phyloP scores from a whole-genome alignment of 2,329 filamentous ascomycete genomes.

The Penicillium hesseltinei region DNA sequence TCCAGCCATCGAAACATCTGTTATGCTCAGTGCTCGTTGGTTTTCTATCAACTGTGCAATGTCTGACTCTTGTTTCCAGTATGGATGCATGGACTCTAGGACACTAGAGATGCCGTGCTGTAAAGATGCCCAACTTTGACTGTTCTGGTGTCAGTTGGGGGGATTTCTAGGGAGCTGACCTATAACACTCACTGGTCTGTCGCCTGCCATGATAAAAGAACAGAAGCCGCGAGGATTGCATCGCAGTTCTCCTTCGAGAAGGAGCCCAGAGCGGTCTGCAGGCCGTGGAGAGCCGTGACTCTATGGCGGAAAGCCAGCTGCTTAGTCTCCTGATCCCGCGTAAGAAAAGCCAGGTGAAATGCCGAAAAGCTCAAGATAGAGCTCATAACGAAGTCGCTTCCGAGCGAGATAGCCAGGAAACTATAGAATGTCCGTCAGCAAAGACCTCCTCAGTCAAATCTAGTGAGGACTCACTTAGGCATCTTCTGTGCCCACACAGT shows the following conservation, averaged over 20 bases:
- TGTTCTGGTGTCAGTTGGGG: conserved; percentile 42
- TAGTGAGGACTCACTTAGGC: conserved; percentile 67
- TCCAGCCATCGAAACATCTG: conserved; percentile 34
- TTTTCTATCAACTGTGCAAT: conserved; percentile 43
- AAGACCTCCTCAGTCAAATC: conserved; percentile 1
- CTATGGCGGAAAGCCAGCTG: conserved; percentile 89
- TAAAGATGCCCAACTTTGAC: conserved; percentile 88
- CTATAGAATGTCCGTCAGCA: conserved; percentile 46
- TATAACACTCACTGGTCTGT: conserved; percentile 76
- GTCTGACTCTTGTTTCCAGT: conserved; percentile 80
- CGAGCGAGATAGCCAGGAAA: conserved; percentile 77
- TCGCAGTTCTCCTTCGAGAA: conserved; percentile 88
- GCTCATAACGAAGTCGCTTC: conserved; percentile 88
- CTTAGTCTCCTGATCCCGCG: conserved; percentile 77
- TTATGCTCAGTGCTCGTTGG: conserved; percentile 39
- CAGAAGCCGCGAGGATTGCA: conserved; percentile 84
- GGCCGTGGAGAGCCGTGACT: conserved; percentile 77
- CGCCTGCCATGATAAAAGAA: conserved; percentile 92
- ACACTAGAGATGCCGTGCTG: conserved; percentile 91
- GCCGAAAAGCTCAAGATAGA: conserved; percentile 91
- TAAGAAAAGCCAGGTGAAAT: conserved; percentile 86
- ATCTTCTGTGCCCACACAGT: conserved; percentile 92
- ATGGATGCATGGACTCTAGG: conserved; percentile 84
- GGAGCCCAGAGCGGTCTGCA: conserved; percentile 80
- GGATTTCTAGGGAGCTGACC: conserved; percentile 14